Base-by-base conservation (phyloP, 2,329 filamentous ascomycete species). In the Scedosporium minutisporum region DNA sequence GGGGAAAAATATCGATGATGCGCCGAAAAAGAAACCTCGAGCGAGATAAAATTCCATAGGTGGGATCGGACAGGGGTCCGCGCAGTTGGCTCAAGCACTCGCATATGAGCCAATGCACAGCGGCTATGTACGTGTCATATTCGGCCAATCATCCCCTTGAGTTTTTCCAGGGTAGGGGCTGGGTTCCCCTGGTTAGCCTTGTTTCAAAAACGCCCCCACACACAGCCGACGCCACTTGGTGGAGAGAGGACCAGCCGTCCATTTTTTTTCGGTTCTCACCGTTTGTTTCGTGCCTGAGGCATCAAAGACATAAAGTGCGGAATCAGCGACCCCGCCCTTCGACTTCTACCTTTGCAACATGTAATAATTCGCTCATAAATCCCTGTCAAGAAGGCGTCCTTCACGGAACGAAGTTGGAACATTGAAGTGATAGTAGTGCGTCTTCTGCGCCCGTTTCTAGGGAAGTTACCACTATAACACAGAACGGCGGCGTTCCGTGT, bases 101-200 rank as follows among this genome's bases (percentile, higher is more conserved):
- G 60, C 60, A 61, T 61, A 42, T 48, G 60, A 61, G 27, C 60
- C 60, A 61, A 61, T 61, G 60, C 60, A 61, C 60, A 61, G 60
- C 60, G 60, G 60, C 60, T 57, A 61, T 61, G 60, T 61, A 42
- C 60, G 60, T 61, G 60, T 44, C 60, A 44, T 18, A 29, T 18
- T n/a, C 23, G 25, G 18, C 60, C 42, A 61, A 61, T 57, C 23
- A 61, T 33, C 46, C 18, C 6, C 27, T 25, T 9, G 46, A 18
- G 6, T 42, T 55, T n/a, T 33, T 38, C 60, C n/a, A 57, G 60
- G 60, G 59, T 33, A 61, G 44, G 46, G 21, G 48, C 51, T 23
- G 33, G 60, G 60, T 61, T 41, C 23, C 59, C 18, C 48, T 41
- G 25, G 55, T 58, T 38, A 58, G 55, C 25, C 53, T n/a, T 9